Percentiles rank a stretch among this genome's conserved stretches.
Evolutionary conservation across 23 red algal species (phyloP).

Genomic region (Pyropia haitanensis): DNA sequence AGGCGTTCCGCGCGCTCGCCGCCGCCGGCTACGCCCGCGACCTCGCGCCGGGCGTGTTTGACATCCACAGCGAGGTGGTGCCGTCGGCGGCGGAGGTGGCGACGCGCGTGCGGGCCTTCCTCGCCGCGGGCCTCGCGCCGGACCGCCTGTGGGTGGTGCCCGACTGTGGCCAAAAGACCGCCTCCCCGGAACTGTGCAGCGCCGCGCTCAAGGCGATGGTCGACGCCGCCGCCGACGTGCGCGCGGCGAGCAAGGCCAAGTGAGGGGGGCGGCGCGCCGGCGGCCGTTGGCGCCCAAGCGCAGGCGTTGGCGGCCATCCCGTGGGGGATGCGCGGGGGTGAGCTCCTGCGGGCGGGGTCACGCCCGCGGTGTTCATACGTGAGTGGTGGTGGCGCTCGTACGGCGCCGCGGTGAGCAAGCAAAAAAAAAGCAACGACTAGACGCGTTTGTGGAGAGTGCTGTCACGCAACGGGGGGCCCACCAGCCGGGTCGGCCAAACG

Average conservation of each 20-base stretch:
- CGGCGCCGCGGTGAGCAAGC: too few species aligned
- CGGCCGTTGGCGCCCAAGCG: too few species aligned
- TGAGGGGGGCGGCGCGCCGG: too few species aligned
- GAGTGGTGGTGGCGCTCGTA: too few species aligned
- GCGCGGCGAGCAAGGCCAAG: neutral
- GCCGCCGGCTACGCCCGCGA: constrained; percentile 65
- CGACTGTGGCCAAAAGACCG: constrained; percentile 85
- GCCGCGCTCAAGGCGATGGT: constrained; percentile 81
- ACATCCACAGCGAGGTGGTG: constrained; percentile 78
- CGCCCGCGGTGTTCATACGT: too few species aligned
- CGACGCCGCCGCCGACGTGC: constrained; percentile 32
- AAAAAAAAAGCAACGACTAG: too few species aligned
- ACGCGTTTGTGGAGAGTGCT: too few species aligned
- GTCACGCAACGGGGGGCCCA: too few species aligned
- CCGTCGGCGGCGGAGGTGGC: constrained; percentile 35
- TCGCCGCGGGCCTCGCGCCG: constrained; percentile 25
- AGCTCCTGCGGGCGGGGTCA: too few species aligned
- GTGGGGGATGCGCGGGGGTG: too few species aligned
- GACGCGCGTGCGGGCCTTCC: constrained; percentile 24
- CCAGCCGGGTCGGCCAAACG: too few species aligned
- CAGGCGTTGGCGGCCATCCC: too few species aligned
- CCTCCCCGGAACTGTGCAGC: constrained; percentile 59
- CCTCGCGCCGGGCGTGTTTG: constrained; percentile 82
- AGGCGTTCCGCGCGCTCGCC: constrained; percentile 53
- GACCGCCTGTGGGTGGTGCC: constrained; percentile 78